These are phyloP conservation scores for Alternaria novae-zelandiae DNA, from an alignment of 2,329 filamentous ascomycete species.

Conservation along the genomic window DNA sequence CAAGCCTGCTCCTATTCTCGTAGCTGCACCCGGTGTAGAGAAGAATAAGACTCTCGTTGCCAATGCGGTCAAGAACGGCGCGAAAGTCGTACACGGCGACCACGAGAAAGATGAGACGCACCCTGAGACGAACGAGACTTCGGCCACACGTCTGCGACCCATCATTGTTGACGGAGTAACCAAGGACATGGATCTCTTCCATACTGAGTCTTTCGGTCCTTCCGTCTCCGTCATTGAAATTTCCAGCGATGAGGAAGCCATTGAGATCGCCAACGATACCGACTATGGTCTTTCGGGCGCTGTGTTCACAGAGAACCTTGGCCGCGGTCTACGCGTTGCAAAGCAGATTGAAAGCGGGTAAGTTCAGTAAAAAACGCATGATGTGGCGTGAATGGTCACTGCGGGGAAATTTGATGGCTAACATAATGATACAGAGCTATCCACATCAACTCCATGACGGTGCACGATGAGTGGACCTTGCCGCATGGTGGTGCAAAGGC, in stretches of 20 bases:
- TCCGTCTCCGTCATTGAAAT: conserved; percentile 72
- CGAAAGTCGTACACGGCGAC: conserved; percentile 61
- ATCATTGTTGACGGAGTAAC: conserved; percentile 72
- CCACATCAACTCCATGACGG: conserved; percentile 60
- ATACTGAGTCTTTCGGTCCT: conserved; percentile 79
- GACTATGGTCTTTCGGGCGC: conserved; percentile 76
- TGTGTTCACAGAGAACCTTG: conserved; percentile 74
- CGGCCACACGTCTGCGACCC: conserved; percentile 62
- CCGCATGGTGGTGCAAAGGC: conserved; percentile 59
- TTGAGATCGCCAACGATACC: conserved; percentile 78
- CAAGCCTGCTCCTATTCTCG: conserved; percentile 53
- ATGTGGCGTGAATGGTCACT: too few species aligned
- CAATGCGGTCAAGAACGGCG: conserved; percentile 65
- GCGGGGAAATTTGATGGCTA: too few species aligned
- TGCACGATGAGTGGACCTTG: conserved; percentile 57
- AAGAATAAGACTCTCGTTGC: conserved; percentile 62
- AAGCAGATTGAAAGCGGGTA: conserved; percentile 64
- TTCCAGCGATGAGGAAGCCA: conserved; percentile 72
- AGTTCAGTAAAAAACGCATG: too few species aligned
- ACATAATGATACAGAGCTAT: conserved; percentile 53
- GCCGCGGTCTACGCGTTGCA: conserved; percentile 51
- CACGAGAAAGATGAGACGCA: conserved; percentile 41
- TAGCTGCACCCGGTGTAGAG: conserved; percentile 55
- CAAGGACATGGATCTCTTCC: conserved; percentile 76
- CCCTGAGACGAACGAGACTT: conserved; percentile 50